Conservation (phyloP, 2,329 filamentous ascomycete genomes). For the Talaromyces amestolkiae region DNA sequence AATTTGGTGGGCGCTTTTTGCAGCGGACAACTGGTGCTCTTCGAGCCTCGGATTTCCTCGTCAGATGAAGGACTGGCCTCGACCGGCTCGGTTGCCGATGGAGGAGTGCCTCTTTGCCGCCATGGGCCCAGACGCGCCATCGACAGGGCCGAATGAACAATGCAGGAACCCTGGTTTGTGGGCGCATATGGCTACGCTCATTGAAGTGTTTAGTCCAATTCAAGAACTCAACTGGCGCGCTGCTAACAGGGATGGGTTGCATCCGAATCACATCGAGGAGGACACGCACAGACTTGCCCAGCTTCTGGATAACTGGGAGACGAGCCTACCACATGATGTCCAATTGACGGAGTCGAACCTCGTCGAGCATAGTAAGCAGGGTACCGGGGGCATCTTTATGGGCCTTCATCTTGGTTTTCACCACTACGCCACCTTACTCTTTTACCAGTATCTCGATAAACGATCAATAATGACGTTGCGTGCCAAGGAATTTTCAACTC, state of each 20-base stretch:
- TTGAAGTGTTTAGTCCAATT: background rate
- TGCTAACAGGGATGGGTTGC: background rate
- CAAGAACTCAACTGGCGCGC: background rate
- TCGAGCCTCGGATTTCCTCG: constrained; percentile 31
- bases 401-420: constrained; percentile 40
- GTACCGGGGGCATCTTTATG: constrained; percentile 35
- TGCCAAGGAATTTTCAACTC: background rate
- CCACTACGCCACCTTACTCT: constrained; percentile 41
- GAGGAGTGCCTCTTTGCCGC: constrained; percentile 28
- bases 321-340: constrained; percentile 20
- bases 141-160: background rate
- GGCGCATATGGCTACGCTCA: background rate
- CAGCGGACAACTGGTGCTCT: constrained; percentile 34
- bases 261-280: background rate
- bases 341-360: constrained; percentile 20
- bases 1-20: constrained; percentile 35
- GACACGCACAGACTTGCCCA: constrained; percentile 12
- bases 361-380: constrained; percentile 22
- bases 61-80: constrained; percentile 26
- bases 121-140: constrained; percentile 17
- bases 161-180: background rate
- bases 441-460: constrained; percentile 38
- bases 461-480: constrained; percentile 16
- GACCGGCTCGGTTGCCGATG: constrained; percentile 26
- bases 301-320: constrained; percentile 20